Evolutionary conservation across 169 alveolate species (phyloP).

Genomic region (Fabrea salina): DNA sequence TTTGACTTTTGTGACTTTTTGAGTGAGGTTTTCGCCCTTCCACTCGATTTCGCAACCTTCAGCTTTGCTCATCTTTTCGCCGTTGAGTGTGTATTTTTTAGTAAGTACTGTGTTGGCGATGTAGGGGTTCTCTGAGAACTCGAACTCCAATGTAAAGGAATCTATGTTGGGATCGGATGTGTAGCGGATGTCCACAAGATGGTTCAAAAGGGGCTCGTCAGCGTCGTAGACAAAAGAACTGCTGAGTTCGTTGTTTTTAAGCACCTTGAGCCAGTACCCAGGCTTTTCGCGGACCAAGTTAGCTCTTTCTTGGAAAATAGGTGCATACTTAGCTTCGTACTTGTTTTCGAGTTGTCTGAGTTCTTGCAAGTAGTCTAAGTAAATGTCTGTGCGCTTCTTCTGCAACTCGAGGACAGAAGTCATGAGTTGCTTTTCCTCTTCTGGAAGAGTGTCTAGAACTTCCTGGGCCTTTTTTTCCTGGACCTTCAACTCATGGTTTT

Average conservation of each 20-base stretch:
- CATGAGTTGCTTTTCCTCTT: neutral
- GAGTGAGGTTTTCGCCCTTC: neutral
- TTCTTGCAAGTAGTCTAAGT: neutral
- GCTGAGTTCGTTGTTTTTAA: neutral
- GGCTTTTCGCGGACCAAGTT: neutral
- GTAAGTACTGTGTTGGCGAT: neutral
- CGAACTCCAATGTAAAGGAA: neutral
- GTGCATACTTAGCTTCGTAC: neutral
- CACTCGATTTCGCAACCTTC: conserved; percentile 10
- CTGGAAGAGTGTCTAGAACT: neutral
- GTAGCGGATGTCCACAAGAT: neutral
- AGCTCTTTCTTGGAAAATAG: neutral
- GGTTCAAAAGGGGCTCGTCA: neutral
- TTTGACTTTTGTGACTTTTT: neutral
- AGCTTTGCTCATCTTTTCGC: neutral
- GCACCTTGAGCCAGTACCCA: conserved; percentile 14
- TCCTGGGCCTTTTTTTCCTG: conserved; percentile 16
- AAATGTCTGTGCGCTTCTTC: neutral
- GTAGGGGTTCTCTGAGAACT: neutral
- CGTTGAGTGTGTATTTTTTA: neutral
- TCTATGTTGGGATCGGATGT: neutral
- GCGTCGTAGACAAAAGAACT: neutral
- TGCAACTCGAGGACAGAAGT: conserved; percentile 10
- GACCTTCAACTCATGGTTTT: neutral
- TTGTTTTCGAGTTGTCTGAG: neutral